Evolutionary conservation across 1,284 basidiomycete genomes (phyloP).

Genomic region (Cryptococcus amylolentus): DNA sequence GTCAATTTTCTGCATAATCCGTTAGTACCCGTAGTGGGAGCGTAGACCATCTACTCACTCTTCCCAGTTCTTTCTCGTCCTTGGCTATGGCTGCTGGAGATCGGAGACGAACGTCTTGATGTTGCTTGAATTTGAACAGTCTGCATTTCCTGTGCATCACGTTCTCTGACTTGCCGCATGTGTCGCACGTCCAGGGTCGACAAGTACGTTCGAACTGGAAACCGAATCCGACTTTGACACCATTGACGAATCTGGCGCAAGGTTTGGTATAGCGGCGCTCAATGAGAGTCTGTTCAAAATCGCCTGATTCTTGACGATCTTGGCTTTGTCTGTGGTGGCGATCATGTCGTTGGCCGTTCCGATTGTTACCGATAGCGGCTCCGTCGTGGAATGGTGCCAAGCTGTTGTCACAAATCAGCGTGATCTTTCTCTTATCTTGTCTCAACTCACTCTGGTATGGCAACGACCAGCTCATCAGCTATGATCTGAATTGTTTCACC

Average conservation of each 20-base stretch:
- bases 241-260: constrained; percentile 79
- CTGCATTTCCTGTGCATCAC: constrained; percentile 76
- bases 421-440: background rate
- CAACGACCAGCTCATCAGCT: constrained; percentile 74
- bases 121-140: constrained; percentile 74
- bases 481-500: constrained; percentile 78
- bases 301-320: constrained; percentile 9
- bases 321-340: background rate
- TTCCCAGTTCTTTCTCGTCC: constrained; percentile 39
- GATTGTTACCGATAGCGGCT: constrained; percentile 49
- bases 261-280: constrained; percentile 52
- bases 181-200: constrained; percentile 61
- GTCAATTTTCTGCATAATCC: constrained; percentile 52
- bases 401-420: constrained; percentile 15
- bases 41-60: constrained; percentile 52
- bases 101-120: constrained; percentile 71
- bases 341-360: background rate
- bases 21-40: background rate
- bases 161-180: constrained; percentile 52
- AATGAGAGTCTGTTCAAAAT: constrained; percentile 22
- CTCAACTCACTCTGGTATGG: constrained; percentile 69
- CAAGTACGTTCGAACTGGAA: constrained; percentile 82
- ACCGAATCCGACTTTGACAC: constrained; percentile 88
- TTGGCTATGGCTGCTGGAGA: constrained; percentile 52
- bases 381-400: constrained; percentile 53